Base-by-base conservation (phyloP, 2,329 filamentous ascomycete genomes). In the Rhinocladiella similis region DNA sequence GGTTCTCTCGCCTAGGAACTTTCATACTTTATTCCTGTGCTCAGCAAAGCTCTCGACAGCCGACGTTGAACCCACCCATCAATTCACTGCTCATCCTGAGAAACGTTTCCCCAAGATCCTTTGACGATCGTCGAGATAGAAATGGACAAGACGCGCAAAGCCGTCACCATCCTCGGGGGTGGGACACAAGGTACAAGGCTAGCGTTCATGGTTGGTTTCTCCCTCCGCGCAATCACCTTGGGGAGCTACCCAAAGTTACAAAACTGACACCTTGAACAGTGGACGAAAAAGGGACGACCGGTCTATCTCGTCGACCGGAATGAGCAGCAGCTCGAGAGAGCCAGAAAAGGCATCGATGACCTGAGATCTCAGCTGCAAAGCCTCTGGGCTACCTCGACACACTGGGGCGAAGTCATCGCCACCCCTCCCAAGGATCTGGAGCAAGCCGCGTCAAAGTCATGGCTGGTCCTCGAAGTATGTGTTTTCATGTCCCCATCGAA, bases 391-490 rank as follows among this genome's bases (percentile, higher is more conserved):
- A 45, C 61, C 14, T 38, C 36, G 14, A 29, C 29, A 19, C 35
- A 41, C 41, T 63, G 67, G 65, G 66, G 69, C n/a, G 53, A 60
- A n/a, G 49, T 69, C 19, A 64, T 60, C 50, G 63, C 60, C 19
- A 64, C 63, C 14, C 46, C 61, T 0, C 53, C 65, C 35, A 57
- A 65, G 25, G 50, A 59, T 1, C 46, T 73, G 12, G 47, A 57
- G 16, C 54, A 61, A 22, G 59, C 63, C 3, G 57, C 70, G 7
- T 43, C 65, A 43, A 58, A 68, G 25, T 63, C 71, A 14, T 74
- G 72, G 72, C 59, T 71, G 16, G 67, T 72, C 4, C 66, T 74
- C 22, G 72, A 74, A 64, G 71, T 71, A 65, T 6, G 49, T 36
- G 9, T 16, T n/a, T 16, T 14, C 25, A 19, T 3, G 46, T 25